These are phyloP conservation scores for Paecilomyces fulvus DNA, from an alignment of 2,329 filamentous ascomycete species.

Conservation along the genomic window DNA sequence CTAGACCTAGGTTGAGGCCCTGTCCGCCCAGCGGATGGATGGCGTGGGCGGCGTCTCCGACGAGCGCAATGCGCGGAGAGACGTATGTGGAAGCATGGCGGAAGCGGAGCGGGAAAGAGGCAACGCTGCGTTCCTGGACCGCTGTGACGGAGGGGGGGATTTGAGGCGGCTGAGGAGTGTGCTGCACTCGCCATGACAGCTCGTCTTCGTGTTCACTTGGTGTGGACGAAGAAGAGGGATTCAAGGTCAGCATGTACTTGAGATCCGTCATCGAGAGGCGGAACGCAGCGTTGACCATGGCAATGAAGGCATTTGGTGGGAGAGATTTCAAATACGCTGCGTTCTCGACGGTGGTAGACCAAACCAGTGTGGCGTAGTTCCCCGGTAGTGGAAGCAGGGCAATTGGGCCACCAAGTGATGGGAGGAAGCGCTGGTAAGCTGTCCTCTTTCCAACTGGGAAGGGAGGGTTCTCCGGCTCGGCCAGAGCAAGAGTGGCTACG, in stretches of 20 bases:
- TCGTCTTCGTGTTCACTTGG: conserved; percentile 57
- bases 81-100: conserved; percentile 93
- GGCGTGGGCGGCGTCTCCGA: conserved; percentile 92
- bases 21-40: conserved; percentile 92
- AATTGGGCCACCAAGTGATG: conserved; percentile 67
- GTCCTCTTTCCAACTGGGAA: conserved; percentile 49
- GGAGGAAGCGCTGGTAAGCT: conserved; percentile 92
- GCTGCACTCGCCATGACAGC: conserved; percentile 69
- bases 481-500: conserved; percentile 75
- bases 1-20: conserved; percentile 87
- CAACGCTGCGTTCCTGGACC: conserved; percentile 71
- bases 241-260: conserved; percentile 66
- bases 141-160: conserved; percentile 59
- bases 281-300: conserved; percentile 91
- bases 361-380: conserved; percentile 76
- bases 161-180: conserved; percentile 50
- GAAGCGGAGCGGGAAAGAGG: conserved; percentile 84
- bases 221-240: conserved; percentile 22
- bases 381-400: conserved; percentile 85
- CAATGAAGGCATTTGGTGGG: conserved; percentile 61
- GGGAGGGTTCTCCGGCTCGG: conserved; percentile 29
- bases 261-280: conserved; percentile 71
- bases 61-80: conserved; percentile 77
- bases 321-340: conserved; percentile 74
- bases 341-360: conserved; percentile 80